Percentiles rank a stretch among this genome's conserved stretches.
Evolutionary conservation across 2,329 filamentous ascomycete genomes (phyloP).

Genomic region (Biscogniauxia mediterranea): DNA sequence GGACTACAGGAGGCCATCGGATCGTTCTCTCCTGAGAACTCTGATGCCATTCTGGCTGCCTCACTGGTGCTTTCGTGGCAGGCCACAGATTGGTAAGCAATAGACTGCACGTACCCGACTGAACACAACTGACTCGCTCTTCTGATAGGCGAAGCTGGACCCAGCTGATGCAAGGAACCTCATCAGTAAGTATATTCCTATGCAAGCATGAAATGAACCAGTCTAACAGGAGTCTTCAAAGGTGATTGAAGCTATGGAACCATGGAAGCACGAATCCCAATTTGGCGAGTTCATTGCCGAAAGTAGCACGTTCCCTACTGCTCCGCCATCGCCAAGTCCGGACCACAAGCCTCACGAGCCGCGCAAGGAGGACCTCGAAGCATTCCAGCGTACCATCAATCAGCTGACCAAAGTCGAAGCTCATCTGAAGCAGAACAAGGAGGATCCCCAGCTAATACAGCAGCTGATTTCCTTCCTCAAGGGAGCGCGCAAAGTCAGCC

Average conservation of each 20-base stretch:
- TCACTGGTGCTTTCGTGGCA: constrained; percentile 95
- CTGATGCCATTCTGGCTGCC: constrained; percentile 86
- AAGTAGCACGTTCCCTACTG: constrained; percentile 70
- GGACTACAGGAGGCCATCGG: constrained; percentile 86
- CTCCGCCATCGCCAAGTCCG: constrained; percentile 60
- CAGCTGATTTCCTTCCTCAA: constrained; percentile 72
- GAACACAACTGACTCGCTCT: constrained; percentile 35
- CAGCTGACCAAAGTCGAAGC: constrained; percentile 67
- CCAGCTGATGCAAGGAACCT: constrained; percentile 87
- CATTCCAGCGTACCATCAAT: constrained; percentile 64
- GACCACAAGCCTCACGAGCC: constrained; percentile 62
- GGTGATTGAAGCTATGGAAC: constrained; percentile 88
- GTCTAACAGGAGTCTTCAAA: constrained; percentile 38
- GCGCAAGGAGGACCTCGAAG: constrained; percentile 67
- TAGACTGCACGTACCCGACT: constrained; percentile 33
- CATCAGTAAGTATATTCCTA: constrained; percentile 61
- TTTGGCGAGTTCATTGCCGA: constrained; percentile 81
- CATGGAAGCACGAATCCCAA: constrained; percentile 86
- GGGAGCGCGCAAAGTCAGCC: constrained; percentile 68
- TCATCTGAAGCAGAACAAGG: constrained; percentile 66
- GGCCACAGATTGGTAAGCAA: constrained; percentile 84
- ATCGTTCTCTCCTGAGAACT: constrained; percentile 79
- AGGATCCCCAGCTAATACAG: constrained; percentile 66
- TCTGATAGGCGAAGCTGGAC: constrained; percentile 80
- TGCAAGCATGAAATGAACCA: not conserved